Conservation (phyloP, 139 green algal genomes). For the Chlamydomonas sp. region DNA sequence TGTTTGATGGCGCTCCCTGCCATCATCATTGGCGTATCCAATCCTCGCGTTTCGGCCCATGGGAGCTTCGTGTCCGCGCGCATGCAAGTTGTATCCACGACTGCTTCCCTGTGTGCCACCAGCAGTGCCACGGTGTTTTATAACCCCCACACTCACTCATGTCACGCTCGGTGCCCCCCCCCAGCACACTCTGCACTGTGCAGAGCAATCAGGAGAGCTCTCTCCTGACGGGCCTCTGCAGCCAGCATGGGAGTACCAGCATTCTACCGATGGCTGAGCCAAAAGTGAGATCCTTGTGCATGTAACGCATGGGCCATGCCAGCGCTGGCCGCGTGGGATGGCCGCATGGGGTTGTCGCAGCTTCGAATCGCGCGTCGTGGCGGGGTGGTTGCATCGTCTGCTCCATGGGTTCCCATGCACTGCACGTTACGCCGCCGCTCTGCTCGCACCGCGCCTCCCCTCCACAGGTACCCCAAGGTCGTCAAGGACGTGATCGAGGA, state of each 20-base stretch:
- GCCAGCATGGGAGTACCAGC: slow-evolving; percentile 89
- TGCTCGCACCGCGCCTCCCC: neutral
- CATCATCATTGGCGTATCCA: too few species aligned
- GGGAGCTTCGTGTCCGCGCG: neutral
- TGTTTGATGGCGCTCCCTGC: too few species aligned
- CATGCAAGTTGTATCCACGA: neutral
- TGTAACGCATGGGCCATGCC: too few species aligned
- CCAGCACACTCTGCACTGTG: neutral
- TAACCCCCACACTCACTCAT: too few species aligned
- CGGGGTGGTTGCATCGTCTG: too few species aligned
- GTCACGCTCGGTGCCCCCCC: neutral
- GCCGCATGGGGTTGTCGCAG: too few species aligned
- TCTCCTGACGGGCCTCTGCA: neutral
- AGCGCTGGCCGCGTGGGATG: too few species aligned
- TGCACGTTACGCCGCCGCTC: too few species aligned
- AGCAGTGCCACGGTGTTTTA: neutral
- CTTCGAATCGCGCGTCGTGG: too few species aligned
- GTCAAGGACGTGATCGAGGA: slow-evolving; percentile 91
- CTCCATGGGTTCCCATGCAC: too few species aligned
- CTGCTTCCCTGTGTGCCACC: neutral
- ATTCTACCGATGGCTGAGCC: slow-evolving; percentile 95
- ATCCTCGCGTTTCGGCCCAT: neutral
- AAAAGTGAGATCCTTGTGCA: too few species aligned
- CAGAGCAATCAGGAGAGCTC: neutral
- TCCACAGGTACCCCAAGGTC: slow-evolving; percentile 87